These are phyloP conservation scores for Microbotryomycetes sp. DNA, from an alignment of 1,284 basidiomycete species.

Conservation along the genomic window DNA sequence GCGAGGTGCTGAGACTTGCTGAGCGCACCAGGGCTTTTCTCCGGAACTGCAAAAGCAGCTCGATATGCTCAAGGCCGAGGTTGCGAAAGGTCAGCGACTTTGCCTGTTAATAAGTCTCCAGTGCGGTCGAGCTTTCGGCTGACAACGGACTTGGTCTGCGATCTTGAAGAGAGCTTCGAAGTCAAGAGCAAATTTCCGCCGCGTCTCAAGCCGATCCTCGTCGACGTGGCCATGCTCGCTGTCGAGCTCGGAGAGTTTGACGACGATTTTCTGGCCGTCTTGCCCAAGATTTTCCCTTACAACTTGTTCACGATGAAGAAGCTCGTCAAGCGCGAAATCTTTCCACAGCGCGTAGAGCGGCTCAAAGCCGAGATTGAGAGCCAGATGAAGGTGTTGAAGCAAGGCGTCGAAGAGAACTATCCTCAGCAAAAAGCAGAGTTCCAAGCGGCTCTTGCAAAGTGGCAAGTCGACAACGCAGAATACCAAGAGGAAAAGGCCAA, in stretches of 20 bases:
- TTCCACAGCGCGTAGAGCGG: slow-evolving; percentile 16
- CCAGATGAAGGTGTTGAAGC: slow-evolving; percentile 3
- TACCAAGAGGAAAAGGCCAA: slow-evolving; percentile 10
- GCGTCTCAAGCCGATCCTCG: slow-evolving; percentile 62
- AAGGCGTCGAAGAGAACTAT: slow-evolving; percentile 9
- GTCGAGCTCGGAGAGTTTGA: slow-evolving; percentile 79
- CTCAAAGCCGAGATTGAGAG: slow-evolving; percentile 9
- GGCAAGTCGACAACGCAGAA: slow-evolving; percentile 4
- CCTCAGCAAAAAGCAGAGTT: slow-evolving; percentile 13
- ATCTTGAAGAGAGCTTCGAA: slow-evolving; percentile 27
- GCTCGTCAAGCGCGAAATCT: slow-evolving; percentile 33
- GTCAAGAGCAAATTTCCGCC: slow-evolving; percentile 67
- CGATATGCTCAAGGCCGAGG: slow-evolving; percentile 55
- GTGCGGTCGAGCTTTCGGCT: slow-evolving; percentile 11
- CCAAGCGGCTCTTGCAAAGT: slow-evolving; percentile 5
- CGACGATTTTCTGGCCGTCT: slow-evolving; percentile 79
- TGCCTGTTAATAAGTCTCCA: neutral
- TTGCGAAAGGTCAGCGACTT: slow-evolving; percentile 47
- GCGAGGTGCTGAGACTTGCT: too few species aligned
- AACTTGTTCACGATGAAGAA: slow-evolving; percentile 61
- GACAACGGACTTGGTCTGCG: too few species aligned
- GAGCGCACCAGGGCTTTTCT: slow-evolving; percentile 59
- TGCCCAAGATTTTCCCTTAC: slow-evolving; percentile 82
- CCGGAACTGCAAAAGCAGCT: slow-evolving; percentile 59
- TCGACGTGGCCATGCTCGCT: slow-evolving; percentile 65